Percentiles rank a stretch among this genome's conserved stretches.
Evolutionary conservation across 495 filamentous ascomycete genomes (phyloP).

Genomic region (Daldinia vernicosa): DNA sequence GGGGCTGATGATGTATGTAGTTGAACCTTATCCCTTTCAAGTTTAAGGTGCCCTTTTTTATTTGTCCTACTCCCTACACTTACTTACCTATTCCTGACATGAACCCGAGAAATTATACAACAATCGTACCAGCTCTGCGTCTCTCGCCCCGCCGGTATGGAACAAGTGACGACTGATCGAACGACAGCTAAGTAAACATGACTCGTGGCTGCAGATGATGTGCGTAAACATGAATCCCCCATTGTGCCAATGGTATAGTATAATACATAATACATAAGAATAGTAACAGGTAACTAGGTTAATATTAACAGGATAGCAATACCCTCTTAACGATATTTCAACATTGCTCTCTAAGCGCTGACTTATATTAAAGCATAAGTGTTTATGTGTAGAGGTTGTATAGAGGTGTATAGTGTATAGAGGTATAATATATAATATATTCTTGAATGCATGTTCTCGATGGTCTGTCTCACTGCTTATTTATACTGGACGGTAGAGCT

Average conservation of each 20-base stretch:
- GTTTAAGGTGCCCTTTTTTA: not conserved
- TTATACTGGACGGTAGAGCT: not conserved
- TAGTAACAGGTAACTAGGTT: too few relatives aligned
- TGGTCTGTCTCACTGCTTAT: not conserved
- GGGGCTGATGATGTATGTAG: constrained; percentile 34
- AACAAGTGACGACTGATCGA: not conserved
- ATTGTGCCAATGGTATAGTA: not conserved
- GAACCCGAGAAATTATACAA: not conserved
- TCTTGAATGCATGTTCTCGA: not conserved
- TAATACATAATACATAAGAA: too few relatives aligned
- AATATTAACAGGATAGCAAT: not conserved
- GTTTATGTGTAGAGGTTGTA: not conserved
- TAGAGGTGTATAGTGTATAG: too few relatives aligned
- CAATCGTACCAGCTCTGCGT: not conserved
- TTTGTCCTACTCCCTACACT: not conserved
- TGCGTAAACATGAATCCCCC: constrained; percentile 1
- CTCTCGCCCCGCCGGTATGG: not conserved
- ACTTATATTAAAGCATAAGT: constrained; percentile 1
- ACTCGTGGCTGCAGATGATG: constrained; percentile 14
- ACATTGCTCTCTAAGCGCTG: constrained; percentile 6
- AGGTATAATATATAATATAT: not conserved
- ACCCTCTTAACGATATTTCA: not conserved
- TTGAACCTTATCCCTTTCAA: not conserved
- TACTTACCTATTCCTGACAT: not conserved
- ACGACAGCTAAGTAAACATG: constrained; percentile 9